These are phyloP conservation scores for Adansonia digitata DNA, from an alignment of 345 rosid species.

Conservation along the genomic window DNA sequence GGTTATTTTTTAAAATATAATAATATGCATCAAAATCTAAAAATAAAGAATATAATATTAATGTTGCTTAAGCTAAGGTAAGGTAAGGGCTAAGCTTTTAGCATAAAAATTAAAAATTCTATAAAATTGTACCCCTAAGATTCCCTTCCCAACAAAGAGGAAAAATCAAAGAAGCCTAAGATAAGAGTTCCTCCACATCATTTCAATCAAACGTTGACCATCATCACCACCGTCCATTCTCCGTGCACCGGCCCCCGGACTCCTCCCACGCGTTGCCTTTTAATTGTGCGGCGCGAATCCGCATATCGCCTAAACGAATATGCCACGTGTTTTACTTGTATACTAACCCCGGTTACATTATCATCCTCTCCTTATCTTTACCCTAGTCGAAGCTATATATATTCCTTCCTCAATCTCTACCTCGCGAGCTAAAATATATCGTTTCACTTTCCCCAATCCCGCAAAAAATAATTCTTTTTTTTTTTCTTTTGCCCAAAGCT, in stretches of 20 bases:
- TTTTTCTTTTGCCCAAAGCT: not conserved
- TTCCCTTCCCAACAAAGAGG: too few species aligned
- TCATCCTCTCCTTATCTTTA: slow-evolving; percentile 1
- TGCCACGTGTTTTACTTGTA: slow-evolving; percentile 17
- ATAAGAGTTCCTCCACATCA: not conserved
- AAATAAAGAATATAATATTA: not conserved
- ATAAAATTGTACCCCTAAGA: too few species aligned
- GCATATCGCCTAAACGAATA: slow-evolving; percentile 2
- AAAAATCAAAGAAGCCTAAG: too few species aligned
- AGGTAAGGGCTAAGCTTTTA: not conserved
- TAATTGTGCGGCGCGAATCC: slow-evolving; percentile 14
- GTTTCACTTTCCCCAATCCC: too few species aligned
- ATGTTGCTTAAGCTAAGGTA: not conserved
- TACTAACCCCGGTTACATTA: slow-evolving; percentile 15
- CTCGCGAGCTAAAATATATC: not conserved
- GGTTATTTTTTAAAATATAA: too few species aligned
- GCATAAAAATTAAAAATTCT: not conserved
- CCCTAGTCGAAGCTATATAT: slow-evolving; percentile 24
- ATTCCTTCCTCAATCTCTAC: not conserved
- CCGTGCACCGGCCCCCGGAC: not conserved
- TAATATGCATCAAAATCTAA: not conserved
- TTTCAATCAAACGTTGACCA: slow-evolving; percentile 9
- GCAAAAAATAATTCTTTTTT: not conserved
- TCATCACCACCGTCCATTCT: not conserved
- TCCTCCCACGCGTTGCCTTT: not conserved